These are phyloP conservation scores for Phaffomyces thermotolerans DNA, from an alignment of 805 yeast species.

Conservation along the genomic window DNA sequence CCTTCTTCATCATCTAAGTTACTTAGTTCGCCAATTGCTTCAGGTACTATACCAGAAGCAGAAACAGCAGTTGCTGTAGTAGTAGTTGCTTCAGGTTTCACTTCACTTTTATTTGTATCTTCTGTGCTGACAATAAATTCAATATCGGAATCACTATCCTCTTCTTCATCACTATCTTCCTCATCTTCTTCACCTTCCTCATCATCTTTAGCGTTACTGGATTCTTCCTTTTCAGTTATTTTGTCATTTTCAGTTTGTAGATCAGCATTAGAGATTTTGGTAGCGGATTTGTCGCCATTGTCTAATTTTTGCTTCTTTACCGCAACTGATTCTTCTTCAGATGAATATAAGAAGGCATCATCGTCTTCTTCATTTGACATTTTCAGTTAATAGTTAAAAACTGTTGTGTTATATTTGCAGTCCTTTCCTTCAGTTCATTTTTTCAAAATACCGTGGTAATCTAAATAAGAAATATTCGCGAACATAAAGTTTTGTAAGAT, in stretches of 20 bases:
- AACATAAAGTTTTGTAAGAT: too few relatives aligned
- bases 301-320: slow-evolving; percentile 13
- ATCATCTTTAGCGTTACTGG: background rate
- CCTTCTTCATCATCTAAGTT: slow-evolving; percentile 21
- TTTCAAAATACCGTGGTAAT: too few relatives aligned
- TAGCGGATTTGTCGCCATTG: background rate
- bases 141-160: slow-evolving; percentile 56
- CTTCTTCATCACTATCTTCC: slow-evolving; percentile 20
- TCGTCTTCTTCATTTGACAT: slow-evolving; percentile 46
- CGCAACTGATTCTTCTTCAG: slow-evolving; percentile 11
- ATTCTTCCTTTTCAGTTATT: background rate
- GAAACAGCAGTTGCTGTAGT: slow-evolving; percentile 20
- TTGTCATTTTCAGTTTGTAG: background rate
- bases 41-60: slow-evolving; percentile 16
- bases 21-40: slow-evolving; percentile 28
- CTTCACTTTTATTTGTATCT: slow-evolving; percentile 11
- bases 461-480: too few relatives aligned
- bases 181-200: slow-evolving; percentile 16
- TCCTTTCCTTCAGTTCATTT: too few relatives aligned
- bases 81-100: slow-evolving; percentile 13
- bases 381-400: background rate
- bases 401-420: too few relatives aligned
- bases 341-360: slow-evolving; percentile 45
- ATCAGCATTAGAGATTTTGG: background rate
- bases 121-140: slow-evolving; percentile 71